phyloP scores from a whole-genome alignment of 768 basidiomycete genomes.

The Kwoniella pini region DNA sequence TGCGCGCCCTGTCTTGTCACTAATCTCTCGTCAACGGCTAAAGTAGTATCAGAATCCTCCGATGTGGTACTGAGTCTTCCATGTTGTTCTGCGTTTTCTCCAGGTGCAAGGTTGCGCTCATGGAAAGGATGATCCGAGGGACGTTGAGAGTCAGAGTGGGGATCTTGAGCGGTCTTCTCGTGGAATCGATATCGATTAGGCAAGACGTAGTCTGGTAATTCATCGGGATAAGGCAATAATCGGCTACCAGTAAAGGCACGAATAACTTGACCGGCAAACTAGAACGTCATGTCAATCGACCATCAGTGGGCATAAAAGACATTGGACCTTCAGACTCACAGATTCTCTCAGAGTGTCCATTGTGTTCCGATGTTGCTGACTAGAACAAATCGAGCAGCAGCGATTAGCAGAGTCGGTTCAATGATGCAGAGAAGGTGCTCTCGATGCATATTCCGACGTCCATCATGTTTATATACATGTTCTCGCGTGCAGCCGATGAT shows the following conservation, averaged over 20 bases:
- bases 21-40: conserved; percentile 11
- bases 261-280: conserved; percentile 37
- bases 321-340: conserved; percentile 15
- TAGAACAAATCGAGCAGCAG: too few relatives aligned
- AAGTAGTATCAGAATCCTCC: conserved; percentile 18
- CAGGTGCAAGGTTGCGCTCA: conserved; percentile 13
- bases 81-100: conserved; percentile 1
- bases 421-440: too few relatives aligned
- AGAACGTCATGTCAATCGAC: background rate
- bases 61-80: conserved; percentile 4
- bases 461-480: too few relatives aligned
- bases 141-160: background rate
- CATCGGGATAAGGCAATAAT: conserved; percentile 32
- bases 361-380: background rate
- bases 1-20: conserved; percentile 12
- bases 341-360: conserved; percentile 32
- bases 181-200: conserved; percentile 30
- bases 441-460: too few relatives aligned
- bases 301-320: background rate
- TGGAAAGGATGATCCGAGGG: conserved; percentile 18
- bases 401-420: too few relatives aligned
- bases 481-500: too few relatives aligned
- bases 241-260: conserved; percentile 18
- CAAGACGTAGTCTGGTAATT: conserved; percentile 29
- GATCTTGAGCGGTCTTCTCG: conserved; percentile 8